Conservation (phyloP, 2,329 filamentous ascomycete genomes). For the Ophiostoma sp. region DNA sequence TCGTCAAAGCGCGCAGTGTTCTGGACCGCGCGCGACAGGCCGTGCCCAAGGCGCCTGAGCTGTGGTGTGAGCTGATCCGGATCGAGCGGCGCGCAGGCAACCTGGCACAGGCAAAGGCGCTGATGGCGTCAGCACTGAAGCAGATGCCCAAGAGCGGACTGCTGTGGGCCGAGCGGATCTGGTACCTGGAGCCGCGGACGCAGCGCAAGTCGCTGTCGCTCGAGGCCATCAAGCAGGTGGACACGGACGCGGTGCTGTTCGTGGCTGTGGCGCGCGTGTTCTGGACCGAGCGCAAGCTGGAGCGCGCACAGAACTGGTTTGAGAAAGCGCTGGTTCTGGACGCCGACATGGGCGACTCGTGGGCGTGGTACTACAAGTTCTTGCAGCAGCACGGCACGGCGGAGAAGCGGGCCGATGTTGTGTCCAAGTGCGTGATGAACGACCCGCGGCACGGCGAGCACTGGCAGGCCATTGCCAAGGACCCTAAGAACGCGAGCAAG, state of each 20-base stretch:
- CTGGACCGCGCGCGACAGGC: constrained; percentile 86
- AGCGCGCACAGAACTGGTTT: constrained; percentile 96
- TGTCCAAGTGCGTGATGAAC: constrained; percentile 71
- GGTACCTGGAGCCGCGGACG: constrained; percentile 84
- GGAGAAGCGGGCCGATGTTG: constrained; percentile 81
- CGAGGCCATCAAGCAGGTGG: constrained; percentile 94
- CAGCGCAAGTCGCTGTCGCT: constrained; percentile 86
- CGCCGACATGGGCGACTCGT: constrained; percentile 81
- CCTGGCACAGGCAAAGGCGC: constrained; percentile 72
- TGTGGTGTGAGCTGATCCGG: constrained; percentile 92
- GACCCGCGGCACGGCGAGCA: constrained; percentile 90
- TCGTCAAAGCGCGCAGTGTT: constrained; percentile 88
- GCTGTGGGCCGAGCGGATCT: constrained; percentile 91
- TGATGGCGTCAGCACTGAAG: constrained; percentile 91
- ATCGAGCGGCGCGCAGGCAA: constrained; percentile 87
- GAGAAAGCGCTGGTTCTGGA: constrained; percentile 89
- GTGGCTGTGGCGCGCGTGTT: constrained; percentile 92
- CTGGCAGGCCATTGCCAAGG: constrained; percentile 83
- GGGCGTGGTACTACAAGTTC: constrained; percentile 99
- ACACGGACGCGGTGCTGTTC: constrained; percentile 84
- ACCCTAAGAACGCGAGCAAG: constrained; percentile 72
- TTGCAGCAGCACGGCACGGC: constrained; percentile 85
- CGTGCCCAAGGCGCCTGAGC: constrained; percentile 72
- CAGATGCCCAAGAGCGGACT: constrained; percentile 83
- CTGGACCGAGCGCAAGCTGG: constrained; percentile 85